These are phyloP conservation scores for Dactylonectria estremocensis DNA, from an alignment of 2,329 filamentous ascomycete species.

Conservation along the genomic window DNA sequence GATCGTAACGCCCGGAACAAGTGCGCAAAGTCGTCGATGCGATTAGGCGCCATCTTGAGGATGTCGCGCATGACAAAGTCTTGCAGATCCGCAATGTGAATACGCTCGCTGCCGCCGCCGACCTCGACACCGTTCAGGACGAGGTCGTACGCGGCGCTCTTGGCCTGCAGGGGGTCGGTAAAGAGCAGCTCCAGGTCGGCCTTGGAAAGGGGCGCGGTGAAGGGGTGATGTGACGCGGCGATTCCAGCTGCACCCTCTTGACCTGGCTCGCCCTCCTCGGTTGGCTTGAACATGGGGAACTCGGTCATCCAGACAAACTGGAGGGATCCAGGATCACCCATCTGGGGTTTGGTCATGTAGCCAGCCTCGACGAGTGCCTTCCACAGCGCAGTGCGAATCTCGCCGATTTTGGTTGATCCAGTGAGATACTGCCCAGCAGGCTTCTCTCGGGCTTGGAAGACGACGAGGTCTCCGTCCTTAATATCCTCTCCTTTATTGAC, in stretches of 20 bases:
- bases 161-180: slow-evolving; percentile 78
- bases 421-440: slow-evolving; percentile 67
- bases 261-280: slow-evolving; percentile 74
- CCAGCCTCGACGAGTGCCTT: slow-evolving; percentile 76
- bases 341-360: slow-evolving; percentile 63
- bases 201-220: slow-evolving; percentile 85
- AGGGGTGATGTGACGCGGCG: slow-evolving; percentile 93
- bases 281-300: slow-evolving; percentile 93
- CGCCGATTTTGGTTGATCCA: slow-evolving; percentile 81
- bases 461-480: slow-evolving; percentile 78
- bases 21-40: slow-evolving; percentile 87
- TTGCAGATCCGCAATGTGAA: slow-evolving; percentile 87
- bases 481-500: slow-evolving; percentile 60
- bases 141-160: slow-evolving; percentile 94
- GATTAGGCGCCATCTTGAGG: slow-evolving; percentile 80
- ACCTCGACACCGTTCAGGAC: slow-evolving; percentile 96
- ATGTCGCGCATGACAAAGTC: slow-evolving; percentile 88
- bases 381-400: slow-evolving; percentile 80
- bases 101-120: slow-evolving; percentile 92
- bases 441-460: slow-evolving; percentile 84
- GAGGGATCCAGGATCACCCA: slow-evolving; percentile 62
- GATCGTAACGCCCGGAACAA: slow-evolving; percentile 85
- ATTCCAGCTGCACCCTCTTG: slow-evolving; percentile 88
- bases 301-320: slow-evolving; percentile 88
- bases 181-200: slow-evolving; percentile 82